A percentile compares a stretch with the other conserved stretches of the same genome.
These are phyloP conservation scores for Candida ulmi DNA, from an alignment of 805 yeast genomes.

Conservation along the genomic window DNA sequence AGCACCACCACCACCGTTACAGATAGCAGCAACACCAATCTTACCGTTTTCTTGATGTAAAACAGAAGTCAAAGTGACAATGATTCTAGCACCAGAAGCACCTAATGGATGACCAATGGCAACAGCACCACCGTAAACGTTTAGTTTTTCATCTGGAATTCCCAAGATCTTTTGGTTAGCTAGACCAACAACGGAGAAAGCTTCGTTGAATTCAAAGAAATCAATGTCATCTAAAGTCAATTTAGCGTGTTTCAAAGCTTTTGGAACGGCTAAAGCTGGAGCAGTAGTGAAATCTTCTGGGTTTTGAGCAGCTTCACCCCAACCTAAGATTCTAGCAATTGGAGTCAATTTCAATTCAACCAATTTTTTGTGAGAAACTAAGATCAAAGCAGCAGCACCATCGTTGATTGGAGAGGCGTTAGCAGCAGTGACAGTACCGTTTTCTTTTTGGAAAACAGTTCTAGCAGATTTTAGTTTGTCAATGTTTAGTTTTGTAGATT, in stretches of 20 bases:
- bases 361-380: constrained; percentile 80
- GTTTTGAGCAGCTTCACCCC: constrained; percentile 98
- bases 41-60: constrained; percentile 81
- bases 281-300: constrained; percentile 96
- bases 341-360: constrained; percentile 86
- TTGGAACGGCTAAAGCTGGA: constrained; percentile 92
- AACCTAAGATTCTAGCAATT: constrained; percentile 80
- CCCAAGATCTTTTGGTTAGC: constrained; percentile 75
- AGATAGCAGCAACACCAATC: constrained; percentile 91
- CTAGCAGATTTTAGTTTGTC: constrained; percentile 75
- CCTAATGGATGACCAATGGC: constrained; percentile 95
- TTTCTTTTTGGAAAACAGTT: constrained; percentile 89
- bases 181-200: constrained; percentile 93
- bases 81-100: constrained; percentile 91
- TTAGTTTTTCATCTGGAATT: constrained; percentile 62
- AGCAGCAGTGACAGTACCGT: constrained; percentile 96
- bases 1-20: constrained; percentile 99
- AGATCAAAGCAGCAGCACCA: constrained; percentile 94
- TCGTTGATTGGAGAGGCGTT: constrained; percentile 95
- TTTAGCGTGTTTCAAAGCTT: constrained; percentile 86
- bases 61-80: constrained; percentile 79
- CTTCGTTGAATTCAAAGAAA: constrained; percentile 94
- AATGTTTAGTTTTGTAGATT: constrained; percentile 71
- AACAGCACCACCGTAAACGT: constrained; percentile 94
- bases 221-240: constrained; percentile 64